Conservation (phyloP, 192 early-diverging fungal genomes). For the Entomortierella lignicola region DNA sequence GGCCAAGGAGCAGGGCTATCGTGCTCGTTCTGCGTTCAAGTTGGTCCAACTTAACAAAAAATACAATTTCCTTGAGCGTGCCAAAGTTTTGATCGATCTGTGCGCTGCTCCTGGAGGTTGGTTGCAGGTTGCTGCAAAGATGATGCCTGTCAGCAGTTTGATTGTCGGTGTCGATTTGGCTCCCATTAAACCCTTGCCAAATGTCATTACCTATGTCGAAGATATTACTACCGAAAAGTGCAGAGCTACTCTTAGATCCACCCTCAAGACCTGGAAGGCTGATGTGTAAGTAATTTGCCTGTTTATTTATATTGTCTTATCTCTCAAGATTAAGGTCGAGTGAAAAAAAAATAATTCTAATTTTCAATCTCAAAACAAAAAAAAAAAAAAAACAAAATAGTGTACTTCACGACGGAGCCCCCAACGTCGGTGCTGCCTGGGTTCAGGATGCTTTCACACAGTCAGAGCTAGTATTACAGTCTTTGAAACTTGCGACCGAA, state of each 20-base stretch:
- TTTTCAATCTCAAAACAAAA: not conserved
- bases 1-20: slow-evolving; percentile 99
- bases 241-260: slow-evolving; percentile 81
- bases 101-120: slow-evolving; percentile 99
- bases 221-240: slow-evolving; percentile 98
- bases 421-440: slow-evolving; percentile 98
- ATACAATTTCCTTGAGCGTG: slow-evolving; percentile 93
- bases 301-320: not conserved
- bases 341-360: no score
- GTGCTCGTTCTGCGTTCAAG: slow-evolving; percentile 99
- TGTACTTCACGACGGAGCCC: slow-evolving; percentile 98
- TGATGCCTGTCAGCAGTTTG: slow-evolving; percentile 96
- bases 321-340: not conserved
- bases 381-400: slow-evolving; percentile 44
- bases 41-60: slow-evolving; percentile 99
- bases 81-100: slow-evolving; percentile 92
- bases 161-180: slow-evolving; percentile 97
- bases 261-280: slow-evolving; percentile 98
- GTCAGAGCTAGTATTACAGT: slow-evolving; percentile 90
- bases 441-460: slow-evolving; percentile 97
- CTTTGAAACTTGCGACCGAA: slow-evolving; percentile 93
- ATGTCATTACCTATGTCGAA: slow-evolving; percentile 93
- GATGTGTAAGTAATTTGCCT: slow-evolving; percentile 78
- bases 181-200: slow-evolving; percentile 95
- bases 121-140: slow-evolving; percentile 96